phyloP scores from a whole-genome alignment of 495 filamentous ascomycete genomes.

The Aspergillus affinis region DNA sequence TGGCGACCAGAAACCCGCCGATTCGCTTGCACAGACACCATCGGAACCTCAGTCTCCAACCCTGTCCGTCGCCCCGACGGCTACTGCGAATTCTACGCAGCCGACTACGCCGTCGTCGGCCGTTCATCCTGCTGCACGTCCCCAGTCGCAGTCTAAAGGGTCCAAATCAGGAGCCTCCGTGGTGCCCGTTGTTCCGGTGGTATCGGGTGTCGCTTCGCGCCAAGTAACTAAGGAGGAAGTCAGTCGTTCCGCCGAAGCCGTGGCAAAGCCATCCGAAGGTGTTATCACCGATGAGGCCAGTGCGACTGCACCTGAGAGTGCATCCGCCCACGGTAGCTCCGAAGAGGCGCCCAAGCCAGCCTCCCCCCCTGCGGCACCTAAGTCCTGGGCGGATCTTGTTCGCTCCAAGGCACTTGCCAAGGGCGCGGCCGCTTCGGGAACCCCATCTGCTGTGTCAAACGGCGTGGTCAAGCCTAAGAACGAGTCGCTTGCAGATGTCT shows the following conservation, averaged over 20 bases:
- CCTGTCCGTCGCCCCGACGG: constrained; percentile 62
- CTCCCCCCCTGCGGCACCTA: constrained; percentile 52
- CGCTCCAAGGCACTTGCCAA: constrained; percentile 47
- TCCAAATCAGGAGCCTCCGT: constrained; percentile 56
- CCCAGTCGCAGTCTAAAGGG: constrained; percentile 43
- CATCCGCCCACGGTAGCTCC: constrained; percentile 19
- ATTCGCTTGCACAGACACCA: constrained; percentile 34
- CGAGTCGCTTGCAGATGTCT: constrained; percentile 68
- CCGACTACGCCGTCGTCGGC: constrained; percentile 69
- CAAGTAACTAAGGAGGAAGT: constrained; percentile 43
- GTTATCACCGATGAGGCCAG: constrained; percentile 11
- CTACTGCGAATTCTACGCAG: constrained; percentile 62
- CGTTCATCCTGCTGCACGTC: constrained; percentile 28
- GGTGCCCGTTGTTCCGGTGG: constrained; percentile 65
- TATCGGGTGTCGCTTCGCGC: constrained; percentile 51
- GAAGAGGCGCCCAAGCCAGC: constrained; percentile 36
- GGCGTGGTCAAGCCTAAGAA: constrained; percentile 50
- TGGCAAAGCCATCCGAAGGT: not conserved
- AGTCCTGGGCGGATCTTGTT: constrained; percentile 78
- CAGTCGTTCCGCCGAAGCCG: constrained; percentile 27
- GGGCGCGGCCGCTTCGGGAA: constrained; percentile 23
- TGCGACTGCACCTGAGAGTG: not conserved
- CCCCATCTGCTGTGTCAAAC: constrained; percentile 41
- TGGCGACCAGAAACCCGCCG: constrained; percentile 18
- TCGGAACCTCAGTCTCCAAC: constrained; percentile 66